Base-by-base conservation (phyloP, 805 yeast genomes). In the Alloascoidea hylecoeti region DNA sequence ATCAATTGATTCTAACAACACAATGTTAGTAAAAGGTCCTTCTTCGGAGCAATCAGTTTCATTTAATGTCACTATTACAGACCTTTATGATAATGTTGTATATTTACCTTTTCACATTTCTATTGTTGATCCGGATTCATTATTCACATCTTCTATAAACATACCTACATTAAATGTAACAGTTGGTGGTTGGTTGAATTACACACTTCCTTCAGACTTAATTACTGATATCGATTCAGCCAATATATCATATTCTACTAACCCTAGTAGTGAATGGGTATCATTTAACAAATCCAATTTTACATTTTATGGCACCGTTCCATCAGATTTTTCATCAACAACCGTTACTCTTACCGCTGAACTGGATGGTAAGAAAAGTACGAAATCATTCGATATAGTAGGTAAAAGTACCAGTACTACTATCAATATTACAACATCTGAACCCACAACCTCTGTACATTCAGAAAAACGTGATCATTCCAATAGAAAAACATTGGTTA, bases 301-400 rank as follows among this genome's bases (percentile, higher is more conserved):
- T 52, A 78, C 94, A 0, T 65, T 89, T 40, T 54, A 57, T 32
- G 98, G 98, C 18, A 51, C 57, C 14, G 80, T 78, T 15, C 83
- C 85, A 2, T 46, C 51, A 3, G 57, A 64, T 44, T 70, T 76
- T 33, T 63, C 46, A 12, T 50, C 46, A 23, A 41, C 55, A 12
- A 46, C 36, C 5, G 41, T 45, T 35, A 53, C 63, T 12, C 75
- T 86, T 44, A 55, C 60, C 4, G 68, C 84, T 32, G 53, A 54
- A 18, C 85, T 83, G 12, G 63, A 72, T 40, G 63, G 61, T 36
- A 40, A 50, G 14, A 43, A 41, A 16, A 44, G 40, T 16, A 39
- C 47, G 1, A 38, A 50, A 3, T 43, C 51, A 5, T 46, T 55
- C 4, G 42, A 52, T 23, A 41, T 46, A 18, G 39, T 53, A 23